Base-by-base conservation (phyloP, 352 stramenopile species). In the Phytophthora melonis region DNA sequence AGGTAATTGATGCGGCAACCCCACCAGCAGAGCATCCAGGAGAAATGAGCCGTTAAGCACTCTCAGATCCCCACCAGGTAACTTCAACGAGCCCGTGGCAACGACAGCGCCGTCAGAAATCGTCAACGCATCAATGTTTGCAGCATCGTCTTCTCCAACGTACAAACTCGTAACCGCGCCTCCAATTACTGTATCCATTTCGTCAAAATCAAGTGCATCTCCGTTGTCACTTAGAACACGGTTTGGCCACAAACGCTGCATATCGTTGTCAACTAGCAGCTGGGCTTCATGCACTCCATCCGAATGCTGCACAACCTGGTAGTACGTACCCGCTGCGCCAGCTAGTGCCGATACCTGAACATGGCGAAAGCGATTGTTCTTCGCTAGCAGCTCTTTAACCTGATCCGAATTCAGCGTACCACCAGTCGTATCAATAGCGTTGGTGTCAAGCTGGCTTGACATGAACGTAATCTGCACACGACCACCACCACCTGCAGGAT, bases 401-500 rank as follows among this genome's bases (percentile, higher is more conserved):
- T 68, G 55, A 10, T 66, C 56, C 16, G 53, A 43, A 1, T 68
- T 54, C 5, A 93, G 23, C 3, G 55, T 73, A 19, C 87, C 87
- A 32, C 87, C 87, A 1, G 80, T 83, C n/a, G 80, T 83, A 62
- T 91, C 82, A 8, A 93, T 80, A 1, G 79, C 74, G 58, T 79
- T 62, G 13, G 82, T 79, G n/a, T 88, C 68, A 0, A 93, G 67
- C 58, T 92, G 83, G 32, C 87, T 92, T 19, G 87, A 93, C 52
- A 84, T 81, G 68, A 84, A 93, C 19, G 80, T 77, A 32, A 93
- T 87, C 72, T 90, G 86, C 16, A 93, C 76, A 63, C 87, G 83
- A 2, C 87, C 87, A 23, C 87, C 87, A 8, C 87, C 87, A 58
- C 87, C 87, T 34, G 81, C 87, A 14, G 87, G 83, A 18, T 78